phyloP scores from a whole-genome alignment of 331 rosid species.

The Quercus lobata region DNA sequence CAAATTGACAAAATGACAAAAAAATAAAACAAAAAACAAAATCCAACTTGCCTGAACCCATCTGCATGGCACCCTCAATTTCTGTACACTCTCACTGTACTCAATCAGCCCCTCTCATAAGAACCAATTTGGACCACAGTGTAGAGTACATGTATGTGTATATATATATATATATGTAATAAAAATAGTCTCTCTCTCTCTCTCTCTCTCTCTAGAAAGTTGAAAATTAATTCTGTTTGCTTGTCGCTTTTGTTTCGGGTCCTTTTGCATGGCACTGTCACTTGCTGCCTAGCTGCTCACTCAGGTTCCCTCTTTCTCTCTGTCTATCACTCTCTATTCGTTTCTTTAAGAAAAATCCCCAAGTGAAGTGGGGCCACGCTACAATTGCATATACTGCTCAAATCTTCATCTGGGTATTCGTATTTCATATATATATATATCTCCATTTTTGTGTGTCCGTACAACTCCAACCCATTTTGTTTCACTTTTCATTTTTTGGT shows the following conservation, averaged over 20 bases:
- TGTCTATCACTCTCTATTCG: not conserved
- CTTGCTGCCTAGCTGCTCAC: constrained; percentile 27
- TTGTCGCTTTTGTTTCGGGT: constrained; percentile 12
- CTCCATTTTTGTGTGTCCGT: not conserved
- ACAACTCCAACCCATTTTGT: not conserved
- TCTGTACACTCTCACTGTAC: too few relatives aligned
- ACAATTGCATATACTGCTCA: not conserved
- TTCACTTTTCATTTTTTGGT: not conserved
- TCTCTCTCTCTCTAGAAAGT: not conserved
- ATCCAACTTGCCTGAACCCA: too few relatives aligned
- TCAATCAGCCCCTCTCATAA: too few relatives aligned
- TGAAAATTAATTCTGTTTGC: constrained; percentile 19
- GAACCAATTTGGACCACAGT: too few relatives aligned
- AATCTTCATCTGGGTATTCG: not conserved
- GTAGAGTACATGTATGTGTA: too few relatives aligned
- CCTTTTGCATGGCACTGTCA: constrained; percentile 62
- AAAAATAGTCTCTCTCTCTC: not conserved
- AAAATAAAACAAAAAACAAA: too few relatives aligned
- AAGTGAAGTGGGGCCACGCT: not conserved
- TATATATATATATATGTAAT: too few relatives aligned
- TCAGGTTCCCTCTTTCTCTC: not conserved
- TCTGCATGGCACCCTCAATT: too few relatives aligned
- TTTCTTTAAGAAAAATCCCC: not conserved
- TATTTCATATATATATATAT: too few relatives aligned
- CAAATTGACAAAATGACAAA: too few relatives aligned